Conservation (phyloP, 495 filamentous ascomycete genomes). For the Penicillium maclennaniae region DNA sequence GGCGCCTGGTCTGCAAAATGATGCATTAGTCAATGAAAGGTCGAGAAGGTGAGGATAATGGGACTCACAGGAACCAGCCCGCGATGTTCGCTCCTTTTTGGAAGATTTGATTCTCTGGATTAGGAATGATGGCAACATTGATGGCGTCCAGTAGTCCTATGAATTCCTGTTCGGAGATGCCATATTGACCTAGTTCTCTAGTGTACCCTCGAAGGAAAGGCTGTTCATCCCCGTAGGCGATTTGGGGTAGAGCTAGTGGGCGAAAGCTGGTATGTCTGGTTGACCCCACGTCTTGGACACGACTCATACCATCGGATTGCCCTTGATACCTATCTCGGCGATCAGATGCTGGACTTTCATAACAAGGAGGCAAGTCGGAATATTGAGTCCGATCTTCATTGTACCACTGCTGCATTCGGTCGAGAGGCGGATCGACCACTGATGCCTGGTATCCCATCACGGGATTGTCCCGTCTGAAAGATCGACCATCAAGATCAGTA, state of each 20-base stretch:
- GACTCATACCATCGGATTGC: too few species aligned
- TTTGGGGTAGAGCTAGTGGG: not conserved
- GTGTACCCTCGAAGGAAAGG: conserved; percentile 1
- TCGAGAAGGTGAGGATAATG: too few species aligned
- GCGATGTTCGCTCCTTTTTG: conserved; percentile 1
- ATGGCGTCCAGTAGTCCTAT: conserved; percentile 1
- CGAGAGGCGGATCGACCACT: not conserved
- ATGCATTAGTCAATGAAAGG: not conserved
- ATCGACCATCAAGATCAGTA: too few species aligned
- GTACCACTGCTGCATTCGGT: conserved; percentile 1
- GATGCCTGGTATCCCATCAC: not conserved
- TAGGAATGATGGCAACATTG: conserved; percentile 3
- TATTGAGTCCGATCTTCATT: not conserved
- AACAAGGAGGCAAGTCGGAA: not conserved
- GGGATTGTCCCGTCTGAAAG: not conserved
- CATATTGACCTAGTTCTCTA: not conserved
- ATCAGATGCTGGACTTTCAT: too few species aligned
- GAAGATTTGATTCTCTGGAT: conserved; percentile 2
- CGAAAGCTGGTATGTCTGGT: not conserved
- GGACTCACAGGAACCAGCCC: conserved; percentile 1
- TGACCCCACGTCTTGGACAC: not conserved
- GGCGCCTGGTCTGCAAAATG: not conserved
- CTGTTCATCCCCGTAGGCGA: not conserved
- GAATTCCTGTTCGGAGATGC: not conserved
- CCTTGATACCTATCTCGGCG: too few species aligned